Evolutionary conservation across 441 rosid species (phyloP).

Genomic region (Gossypium lobatum): DNA sequence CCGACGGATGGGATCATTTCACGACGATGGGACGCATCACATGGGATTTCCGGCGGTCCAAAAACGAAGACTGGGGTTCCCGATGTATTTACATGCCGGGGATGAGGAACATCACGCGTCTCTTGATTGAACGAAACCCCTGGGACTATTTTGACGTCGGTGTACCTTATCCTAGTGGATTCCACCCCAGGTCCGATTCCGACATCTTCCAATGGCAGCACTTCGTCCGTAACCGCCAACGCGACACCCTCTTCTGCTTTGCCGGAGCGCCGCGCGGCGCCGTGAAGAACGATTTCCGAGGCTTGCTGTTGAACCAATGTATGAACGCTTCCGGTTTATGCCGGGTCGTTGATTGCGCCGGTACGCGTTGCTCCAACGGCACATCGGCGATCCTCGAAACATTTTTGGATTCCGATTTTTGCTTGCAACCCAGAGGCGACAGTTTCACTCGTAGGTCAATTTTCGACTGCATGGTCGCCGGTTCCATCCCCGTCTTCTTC

Average conservation of each 20-base stretch:
- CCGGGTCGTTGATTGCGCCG: slow-evolving; percentile 57
- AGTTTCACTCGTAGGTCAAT: slow-evolving; percentile 87
- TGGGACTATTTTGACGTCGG: slow-evolving; percentile 97
- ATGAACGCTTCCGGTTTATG: slow-evolving; percentile 44
- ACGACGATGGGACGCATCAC: slow-evolving; percentile 87
- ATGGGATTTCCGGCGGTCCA: slow-evolving; percentile 89
- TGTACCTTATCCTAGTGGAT: slow-evolving; percentile 90
- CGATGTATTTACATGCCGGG: slow-evolving; percentile 68
- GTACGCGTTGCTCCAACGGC: slow-evolving; percentile 59
- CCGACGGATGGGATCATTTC: slow-evolving; percentile 90
- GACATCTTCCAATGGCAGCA: slow-evolving; percentile 74
- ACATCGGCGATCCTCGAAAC: slow-evolving; percentile 68
- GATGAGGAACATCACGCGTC: slow-evolving; percentile 90
- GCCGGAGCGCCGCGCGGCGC: slow-evolving; percentile 70
- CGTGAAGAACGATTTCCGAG: slow-evolving; percentile 68
- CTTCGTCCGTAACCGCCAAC: slow-evolving; percentile 45
- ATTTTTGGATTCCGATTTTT: slow-evolving; percentile 70
- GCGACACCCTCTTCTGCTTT: slow-evolving; percentile 67
- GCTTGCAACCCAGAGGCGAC: slow-evolving; percentile 89
- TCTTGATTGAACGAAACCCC: slow-evolving; percentile 79
- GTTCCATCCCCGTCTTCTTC: slow-evolving; percentile 89
- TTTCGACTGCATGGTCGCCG: slow-evolving; percentile 90
- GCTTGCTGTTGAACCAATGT: slow-evolving; percentile 54
- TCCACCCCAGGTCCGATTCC: slow-evolving; percentile 74
- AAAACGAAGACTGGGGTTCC: slow-evolving; percentile 78